Evolutionary conservation across 2,329 filamentous ascomycete genomes (phyloP).

Genomic region (Colletotrichum incanum): DNA sequence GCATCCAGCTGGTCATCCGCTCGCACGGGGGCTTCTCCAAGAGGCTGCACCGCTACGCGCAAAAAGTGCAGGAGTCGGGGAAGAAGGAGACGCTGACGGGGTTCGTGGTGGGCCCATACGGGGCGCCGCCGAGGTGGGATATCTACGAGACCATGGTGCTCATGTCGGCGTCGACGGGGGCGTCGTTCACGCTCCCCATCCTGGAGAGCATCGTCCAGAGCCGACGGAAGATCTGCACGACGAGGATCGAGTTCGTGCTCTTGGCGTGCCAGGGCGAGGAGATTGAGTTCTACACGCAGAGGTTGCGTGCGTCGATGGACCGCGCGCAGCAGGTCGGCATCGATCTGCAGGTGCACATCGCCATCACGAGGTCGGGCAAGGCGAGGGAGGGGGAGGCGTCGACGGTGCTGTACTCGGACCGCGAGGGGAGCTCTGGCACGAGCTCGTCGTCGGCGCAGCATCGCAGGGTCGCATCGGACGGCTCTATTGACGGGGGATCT

Average conservation of each 20-base stretch:
- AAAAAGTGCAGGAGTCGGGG: constrained; percentile 31
- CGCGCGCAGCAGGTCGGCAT: constrained; percentile 62
- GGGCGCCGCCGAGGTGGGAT: constrained; percentile 69
- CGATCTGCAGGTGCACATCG: constrained; percentile 67
- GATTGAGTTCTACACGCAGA: constrained; percentile 68
- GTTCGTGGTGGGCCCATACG: constrained; percentile 72
- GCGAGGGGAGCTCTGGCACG: constrained; percentile 40
- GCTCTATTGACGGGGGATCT: not conserved
- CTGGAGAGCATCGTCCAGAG: constrained; percentile 68
- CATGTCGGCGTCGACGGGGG: constrained; percentile 75
- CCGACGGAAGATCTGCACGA: constrained; percentile 62
- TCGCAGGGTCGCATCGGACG: constrained; percentile 21
- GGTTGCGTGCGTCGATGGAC: constrained; percentile 63
- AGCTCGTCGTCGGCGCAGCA: constrained; percentile 23
- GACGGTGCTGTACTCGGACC: constrained; percentile 39
- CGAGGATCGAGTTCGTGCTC: constrained; percentile 68
- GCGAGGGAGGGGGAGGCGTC: constrained; percentile 47
- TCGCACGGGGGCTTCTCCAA: constrained; percentile 72
- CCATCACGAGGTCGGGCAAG: constrained; percentile 62
- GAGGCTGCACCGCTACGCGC: constrained; percentile 61
- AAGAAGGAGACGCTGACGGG: constrained; percentile 55
- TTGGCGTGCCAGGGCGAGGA: constrained; percentile 68
- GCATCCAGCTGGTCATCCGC: constrained; percentile 71
- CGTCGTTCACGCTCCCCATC: constrained; percentile 73
- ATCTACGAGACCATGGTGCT: constrained; percentile 73